Evolutionary conservation across 805 yeast genomes (phyloP).

Genomic region (Candida maris): DNA sequence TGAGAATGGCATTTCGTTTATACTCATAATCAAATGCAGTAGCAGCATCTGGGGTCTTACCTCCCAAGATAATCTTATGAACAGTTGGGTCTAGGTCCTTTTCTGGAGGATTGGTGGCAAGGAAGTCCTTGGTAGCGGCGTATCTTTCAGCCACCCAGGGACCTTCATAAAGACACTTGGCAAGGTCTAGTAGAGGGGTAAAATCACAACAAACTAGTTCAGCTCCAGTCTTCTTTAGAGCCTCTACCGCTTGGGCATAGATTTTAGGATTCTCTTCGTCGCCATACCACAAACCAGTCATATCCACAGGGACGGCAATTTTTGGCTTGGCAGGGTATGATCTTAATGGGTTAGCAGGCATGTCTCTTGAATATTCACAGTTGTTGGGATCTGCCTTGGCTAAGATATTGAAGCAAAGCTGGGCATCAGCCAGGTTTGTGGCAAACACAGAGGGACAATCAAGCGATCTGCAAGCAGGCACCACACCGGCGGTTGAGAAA

Average conservation of each 20-base stretch:
- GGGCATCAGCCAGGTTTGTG: conserved; percentile 77
- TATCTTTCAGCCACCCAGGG: conserved; percentile 99
- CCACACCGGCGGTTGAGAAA: conserved; percentile 86
- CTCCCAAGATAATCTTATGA: conserved; percentile 66
- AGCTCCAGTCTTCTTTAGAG: conserved; percentile 51
- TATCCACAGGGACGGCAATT: conserved; percentile 71
- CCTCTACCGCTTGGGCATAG: conserved; percentile 58
- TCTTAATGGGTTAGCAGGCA: conserved; percentile 64
- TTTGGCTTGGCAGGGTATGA: conserved; percentile 57
- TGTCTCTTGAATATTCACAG: conserved; percentile 76
- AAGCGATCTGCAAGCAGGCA: conserved; percentile 93
- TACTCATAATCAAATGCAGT: conserved; percentile 84
- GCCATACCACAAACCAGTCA: conserved; percentile 67
- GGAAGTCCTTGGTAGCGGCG: conserved; percentile 73
- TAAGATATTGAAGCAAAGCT: conserved; percentile 63
- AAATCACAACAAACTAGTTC: conserved; percentile 64
- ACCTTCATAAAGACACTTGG: conserved; percentile 89
- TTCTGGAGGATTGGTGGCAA: conserved; percentile 65
- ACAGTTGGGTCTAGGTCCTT: conserved; percentile 84
- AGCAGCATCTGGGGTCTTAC: conserved; percentile 74
- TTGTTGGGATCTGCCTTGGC: conserved; percentile 63
- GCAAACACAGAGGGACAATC: conserved; percentile 91
- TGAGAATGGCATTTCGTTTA: conserved; percentile 75
- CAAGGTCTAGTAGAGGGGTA: conserved; percentile 71
- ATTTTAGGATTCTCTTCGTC: conserved; percentile 74